Evolutionary conservation across 2,329 filamentous ascomycete species (phyloP).

Genomic region (Cladobotryum mycophilum): DNA sequence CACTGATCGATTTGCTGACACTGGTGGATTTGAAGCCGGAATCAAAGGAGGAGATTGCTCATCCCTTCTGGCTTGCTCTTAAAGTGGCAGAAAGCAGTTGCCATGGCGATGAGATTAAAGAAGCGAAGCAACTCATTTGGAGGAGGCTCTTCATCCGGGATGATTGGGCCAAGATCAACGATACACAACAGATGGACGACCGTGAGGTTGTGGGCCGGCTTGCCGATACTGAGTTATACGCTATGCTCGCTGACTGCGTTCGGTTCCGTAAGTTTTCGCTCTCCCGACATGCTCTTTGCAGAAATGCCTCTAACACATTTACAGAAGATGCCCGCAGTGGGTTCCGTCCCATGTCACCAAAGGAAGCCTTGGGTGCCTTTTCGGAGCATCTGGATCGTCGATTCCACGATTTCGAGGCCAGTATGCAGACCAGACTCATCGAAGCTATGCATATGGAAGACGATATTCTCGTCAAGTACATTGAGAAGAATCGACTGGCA

Average conservation of each 20-base stretch:
- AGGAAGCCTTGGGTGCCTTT: conserved; percentile 53
- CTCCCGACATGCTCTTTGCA: too few species aligned
- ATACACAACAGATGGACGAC: conserved; percentile 69
- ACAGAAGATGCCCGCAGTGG: conserved; percentile 37
- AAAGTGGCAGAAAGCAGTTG: conserved; percentile 51
- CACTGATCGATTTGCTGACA: conserved; percentile 71
- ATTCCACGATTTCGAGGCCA: conserved; percentile 53
- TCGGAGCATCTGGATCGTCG: conserved; percentile 56
- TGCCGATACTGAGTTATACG: conserved; percentile 60
- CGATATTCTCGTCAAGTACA: conserved; percentile 53
- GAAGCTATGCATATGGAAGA: conserved; percentile 71
- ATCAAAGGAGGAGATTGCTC: conserved; percentile 46
- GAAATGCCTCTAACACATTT: conserved; percentile 22
- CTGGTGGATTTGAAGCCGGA: conserved; percentile 52
- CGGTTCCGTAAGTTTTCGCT: conserved; percentile 51
- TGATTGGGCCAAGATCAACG: conserved; percentile 75
- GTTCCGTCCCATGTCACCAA: conserved; percentile 43
- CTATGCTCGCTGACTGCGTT: conserved; percentile 58
- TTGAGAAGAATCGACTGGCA: conserved; percentile 62
- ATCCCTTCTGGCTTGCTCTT: conserved; percentile 72
- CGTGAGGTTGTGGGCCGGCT: conserved; percentile 57
- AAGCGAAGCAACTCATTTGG: conserved; percentile 67
- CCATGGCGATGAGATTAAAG: conserved; percentile 49
- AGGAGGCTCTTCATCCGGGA: conserved; percentile 77
- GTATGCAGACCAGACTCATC: conserved; percentile 59